phyloP scores from a whole-genome alignment of 2,329 filamentous ascomycete species.

The Pezizomycotina sp. region DNA sequence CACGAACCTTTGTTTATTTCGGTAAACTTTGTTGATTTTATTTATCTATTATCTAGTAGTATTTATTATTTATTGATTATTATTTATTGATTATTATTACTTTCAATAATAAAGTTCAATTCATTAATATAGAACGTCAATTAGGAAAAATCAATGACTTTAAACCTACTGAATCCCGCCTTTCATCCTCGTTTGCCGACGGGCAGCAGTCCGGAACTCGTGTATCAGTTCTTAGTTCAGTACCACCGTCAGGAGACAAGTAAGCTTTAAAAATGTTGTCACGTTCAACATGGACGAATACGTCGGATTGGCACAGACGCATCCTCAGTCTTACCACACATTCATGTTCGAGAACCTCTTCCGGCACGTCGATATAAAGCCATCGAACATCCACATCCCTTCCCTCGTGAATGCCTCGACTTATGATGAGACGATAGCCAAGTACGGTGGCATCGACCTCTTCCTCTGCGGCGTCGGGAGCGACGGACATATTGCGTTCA shows the following conservation, averaged over 20 bases:
- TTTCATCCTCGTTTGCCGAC: conserved; percentile 75
- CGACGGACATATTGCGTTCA: conserved; percentile 81
- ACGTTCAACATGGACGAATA: conserved; percentile 96
- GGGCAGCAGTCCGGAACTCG: conserved; percentile 59
- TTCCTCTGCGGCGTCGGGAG: conserved; percentile 74
- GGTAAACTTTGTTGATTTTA: background rate
- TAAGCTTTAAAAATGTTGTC: conserved; percentile 75
- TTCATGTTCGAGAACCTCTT: conserved; percentile 94
- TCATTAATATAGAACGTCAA: no score
- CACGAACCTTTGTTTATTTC: background rate
- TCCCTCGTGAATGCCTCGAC: conserved; percentile 59
- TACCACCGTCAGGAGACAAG: conserved; percentile 34
- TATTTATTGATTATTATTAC: no score
- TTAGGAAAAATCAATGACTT: conserved; percentile 65
- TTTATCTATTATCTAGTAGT: no score
- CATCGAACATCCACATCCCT: conserved; percentile 68
- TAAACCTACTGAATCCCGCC: conserved; percentile 52
- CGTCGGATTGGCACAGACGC: conserved; percentile 63
- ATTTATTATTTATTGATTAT: no score
- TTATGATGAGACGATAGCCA: conserved; percentile 63
- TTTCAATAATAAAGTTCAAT: no score
- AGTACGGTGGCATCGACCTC: conserved; percentile 62
- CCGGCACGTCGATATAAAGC: conserved; percentile 65
- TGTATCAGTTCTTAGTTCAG: conserved; percentile 59
- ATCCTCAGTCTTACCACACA: conserved; percentile 73